Evolutionary conservation across 2,329 filamentous ascomycete species (phyloP), one percentile per base, ranked within the genome.

Genomic region (Purpureocillium takamizusanense): DNA sequence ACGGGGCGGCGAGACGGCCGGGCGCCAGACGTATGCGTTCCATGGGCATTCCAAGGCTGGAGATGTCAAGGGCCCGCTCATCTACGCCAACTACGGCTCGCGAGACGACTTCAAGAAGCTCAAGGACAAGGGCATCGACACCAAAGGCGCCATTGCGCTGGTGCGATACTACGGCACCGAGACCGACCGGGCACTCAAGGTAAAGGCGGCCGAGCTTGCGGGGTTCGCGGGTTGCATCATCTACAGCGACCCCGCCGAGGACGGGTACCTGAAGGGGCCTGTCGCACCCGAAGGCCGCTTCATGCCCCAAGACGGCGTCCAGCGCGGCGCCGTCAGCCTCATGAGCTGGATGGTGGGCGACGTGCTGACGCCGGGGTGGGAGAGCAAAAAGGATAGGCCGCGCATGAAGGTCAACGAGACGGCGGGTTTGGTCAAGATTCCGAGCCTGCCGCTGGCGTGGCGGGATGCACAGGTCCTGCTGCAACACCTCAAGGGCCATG

Each of bases 1-100:
- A 39, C 70, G 74, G 1, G 82, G 82, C 46, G 69, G 68, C n/a
- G 71, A 80, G 44, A 70, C 72, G 3, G 66, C 70, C 2, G 73
- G 77, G 21, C 73, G 78, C 48, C 81, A 90, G 61, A 89, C 86
- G 0, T 72, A 75, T 35, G 80, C 78, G 7, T 98, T 95, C 55
- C 90, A 97, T 57, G 92, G 86, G 2, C 80, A 92, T 56, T 95
- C 89, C 14, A 88, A 85, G 55, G 75, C 83, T 1, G 92, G 89
- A 32, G 84, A 92, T 51, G 88, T 90, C 29, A 84, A 76, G 18
- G 92, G 92, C 0, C 89, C 84, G 15, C 60, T 97, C 33, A 76
- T 98, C 1, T 98, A 95, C 57, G 90, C 83, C 38, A 95, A 97
- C 61, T 94, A 89, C 52, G 94, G 92, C 11, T 83, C 86, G 32